Conservation (phyloP, 176 grass and related monocot species). For the Carex pumila region DNA sequence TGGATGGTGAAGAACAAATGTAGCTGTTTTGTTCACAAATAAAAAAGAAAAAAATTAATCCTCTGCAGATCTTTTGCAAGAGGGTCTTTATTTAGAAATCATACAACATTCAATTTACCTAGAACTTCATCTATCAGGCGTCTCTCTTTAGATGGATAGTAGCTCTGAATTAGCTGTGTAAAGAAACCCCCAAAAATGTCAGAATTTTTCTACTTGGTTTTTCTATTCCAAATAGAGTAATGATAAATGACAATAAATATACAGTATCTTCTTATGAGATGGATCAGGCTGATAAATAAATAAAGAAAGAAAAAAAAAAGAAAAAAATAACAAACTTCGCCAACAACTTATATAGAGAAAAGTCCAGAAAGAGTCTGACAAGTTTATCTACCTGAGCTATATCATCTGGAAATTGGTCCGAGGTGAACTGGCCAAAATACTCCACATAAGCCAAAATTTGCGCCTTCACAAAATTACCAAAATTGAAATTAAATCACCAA, state of each 20-base stretch:
- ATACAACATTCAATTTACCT: slow-evolving; percentile 42
- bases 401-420: slow-evolving; percentile 94
- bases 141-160: slow-evolving; percentile 87
- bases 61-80: slow-evolving; percentile 10
- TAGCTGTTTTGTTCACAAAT: slow-evolving; percentile 46
- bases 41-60: slow-evolving; percentile 8
- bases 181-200: slow-evolving; percentile 10
- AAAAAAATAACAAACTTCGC: background rate
- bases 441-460: slow-evolving; percentile 97
- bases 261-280: background rate
- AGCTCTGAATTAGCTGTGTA: slow-evolving; percentile 94
- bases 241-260: background rate
- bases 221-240: background rate
- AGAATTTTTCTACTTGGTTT: background rate
- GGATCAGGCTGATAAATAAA: background rate
- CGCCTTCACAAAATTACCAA: slow-evolving; percentile 48
- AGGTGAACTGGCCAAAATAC: slow-evolving; percentile 97
- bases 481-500: background rate
- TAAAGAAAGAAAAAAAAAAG: background rate
- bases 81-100: background rate
- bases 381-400: slow-evolving; percentile 68
- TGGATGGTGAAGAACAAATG: slow-evolving; percentile 95
- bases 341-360: background rate
- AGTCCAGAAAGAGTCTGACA: background rate
- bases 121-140: slow-evolving; percentile 91